Evolutionary conservation across 441 rosid genomes (phyloP).

Genomic region (Isatis lusitanica): DNA sequence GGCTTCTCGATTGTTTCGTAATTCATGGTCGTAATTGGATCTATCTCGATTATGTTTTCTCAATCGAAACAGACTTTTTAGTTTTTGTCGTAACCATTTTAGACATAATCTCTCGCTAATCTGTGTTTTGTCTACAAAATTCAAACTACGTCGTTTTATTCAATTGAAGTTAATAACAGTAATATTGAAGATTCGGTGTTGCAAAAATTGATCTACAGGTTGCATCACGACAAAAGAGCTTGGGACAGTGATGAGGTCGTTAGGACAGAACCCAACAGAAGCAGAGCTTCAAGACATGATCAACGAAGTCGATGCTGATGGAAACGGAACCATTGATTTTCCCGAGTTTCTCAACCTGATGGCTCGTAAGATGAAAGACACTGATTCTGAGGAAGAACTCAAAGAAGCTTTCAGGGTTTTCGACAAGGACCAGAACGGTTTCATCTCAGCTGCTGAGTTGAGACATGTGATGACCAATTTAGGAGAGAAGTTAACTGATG

Average conservation of each 20-base stretch:
- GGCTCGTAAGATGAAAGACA: slow-evolving; percentile 50
- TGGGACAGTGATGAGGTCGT: slow-evolving; percentile 50
- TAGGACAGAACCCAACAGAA: slow-evolving; percentile 52
- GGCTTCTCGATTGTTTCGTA: neutral
- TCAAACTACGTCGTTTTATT: neutral
- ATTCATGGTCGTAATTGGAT: neutral
- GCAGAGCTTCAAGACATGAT: slow-evolving; percentile 53
- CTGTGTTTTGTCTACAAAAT: too few relatives aligned
- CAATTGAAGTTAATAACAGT: neutral
- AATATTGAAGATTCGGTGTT: neutral
- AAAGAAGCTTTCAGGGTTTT: slow-evolving; percentile 52
- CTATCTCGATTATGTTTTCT: neutral
- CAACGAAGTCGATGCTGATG: slow-evolving; percentile 50
- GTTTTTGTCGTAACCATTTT: neutral
- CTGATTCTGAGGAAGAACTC: slow-evolving; percentile 51
- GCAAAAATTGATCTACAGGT: slow-evolving; percentile 25
- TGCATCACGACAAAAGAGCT: slow-evolving; percentile 52
- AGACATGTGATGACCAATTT: slow-evolving; percentile 49
- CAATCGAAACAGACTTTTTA: neutral
- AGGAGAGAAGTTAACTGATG: slow-evolving; percentile 47
- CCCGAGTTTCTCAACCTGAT: slow-evolving; percentile 50
- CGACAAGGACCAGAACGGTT: slow-evolving; percentile 49
- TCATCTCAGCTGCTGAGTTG: slow-evolving; percentile 49
- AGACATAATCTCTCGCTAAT: too few relatives aligned
- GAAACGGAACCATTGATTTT: slow-evolving; percentile 46